These are phyloP conservation scores for Coemansia sp. DNA, from an alignment of 192 early-diverging fungal species.

Conservation along the genomic window DNA sequence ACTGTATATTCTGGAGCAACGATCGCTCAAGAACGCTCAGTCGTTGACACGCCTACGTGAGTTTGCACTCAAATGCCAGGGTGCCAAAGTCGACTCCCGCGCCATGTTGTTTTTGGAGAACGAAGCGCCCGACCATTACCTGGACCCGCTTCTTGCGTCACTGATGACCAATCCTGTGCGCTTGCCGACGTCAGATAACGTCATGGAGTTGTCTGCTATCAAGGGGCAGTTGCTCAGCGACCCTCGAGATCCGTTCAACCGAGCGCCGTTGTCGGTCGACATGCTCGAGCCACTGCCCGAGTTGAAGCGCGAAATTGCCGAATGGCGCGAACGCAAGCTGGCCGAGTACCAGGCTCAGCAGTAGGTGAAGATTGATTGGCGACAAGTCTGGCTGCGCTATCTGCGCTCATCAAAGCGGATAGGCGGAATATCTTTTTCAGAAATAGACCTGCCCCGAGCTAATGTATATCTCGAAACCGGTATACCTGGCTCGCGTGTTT, in stretches of 20 bases:
- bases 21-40: constrained; percentile 63
- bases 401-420: too few species aligned
- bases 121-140: constrained; percentile 86
- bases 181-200: constrained; percentile 75
- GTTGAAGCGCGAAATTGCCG: constrained; percentile 40
- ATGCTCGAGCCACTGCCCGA: constrained; percentile 81
- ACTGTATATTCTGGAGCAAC: constrained; percentile 61
- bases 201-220: constrained; percentile 88
- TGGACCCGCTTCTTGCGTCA: constrained; percentile 82
- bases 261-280: constrained; percentile 81
- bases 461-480: too few species aligned
- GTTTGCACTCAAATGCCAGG: constrained; percentile 78
- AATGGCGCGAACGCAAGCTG: constrained; percentile 40
- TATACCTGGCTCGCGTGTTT: too few species aligned
- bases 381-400: too few species aligned
- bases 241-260: constrained; percentile 91
- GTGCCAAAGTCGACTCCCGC: constrained; percentile 58
- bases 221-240: constrained; percentile 86
- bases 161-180: constrained; percentile 95
- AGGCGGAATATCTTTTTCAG: too few species aligned
- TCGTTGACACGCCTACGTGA: constrained; percentile 61
- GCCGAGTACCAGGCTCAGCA: constrained; percentile 13
- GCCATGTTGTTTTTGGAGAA: constrained; percentile 78
- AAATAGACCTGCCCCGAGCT: too few species aligned
- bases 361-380: neutral